A percentile compares a stretch with the other conserved stretches of the same genome.
These are phyloP conservation scores for Penicillium tannophilum DNA, from an alignment of 495 filamentous ascomycete genomes.

Conservation along the genomic window DNA sequence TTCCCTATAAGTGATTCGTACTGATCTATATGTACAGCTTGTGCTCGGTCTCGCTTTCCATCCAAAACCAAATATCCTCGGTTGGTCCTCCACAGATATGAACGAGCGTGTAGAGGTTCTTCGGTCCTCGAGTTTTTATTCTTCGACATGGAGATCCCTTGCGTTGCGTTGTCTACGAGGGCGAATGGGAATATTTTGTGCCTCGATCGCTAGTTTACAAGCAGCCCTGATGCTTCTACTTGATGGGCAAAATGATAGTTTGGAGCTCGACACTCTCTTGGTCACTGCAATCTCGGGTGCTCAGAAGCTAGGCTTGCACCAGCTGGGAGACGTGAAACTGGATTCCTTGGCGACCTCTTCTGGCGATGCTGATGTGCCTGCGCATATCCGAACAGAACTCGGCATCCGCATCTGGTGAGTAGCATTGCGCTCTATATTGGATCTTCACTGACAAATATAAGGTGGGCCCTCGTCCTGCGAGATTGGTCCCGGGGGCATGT, in stretches of 20 bases:
- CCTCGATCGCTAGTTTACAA: conserved; percentile 32
- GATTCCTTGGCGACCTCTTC: background rate
- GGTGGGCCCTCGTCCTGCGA: conserved; percentile 32
- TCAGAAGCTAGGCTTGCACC: conserved; percentile 31
- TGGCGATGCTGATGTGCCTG: background rate
- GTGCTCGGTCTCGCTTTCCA: conserved; percentile 19
- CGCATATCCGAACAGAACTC: conserved; percentile 17
- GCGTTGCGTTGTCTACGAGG: conserved; percentile 30
- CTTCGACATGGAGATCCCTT: conserved; percentile 28
- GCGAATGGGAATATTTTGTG: conserved; percentile 28
- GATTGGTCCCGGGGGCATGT: conserved; percentile 31
- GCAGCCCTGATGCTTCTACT: conserved; percentile 36
- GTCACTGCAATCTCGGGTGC: conserved; percentile 35
- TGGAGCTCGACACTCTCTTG: conserved; percentile 30
- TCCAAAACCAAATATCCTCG: conserved; percentile 8
- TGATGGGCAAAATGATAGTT: conserved; percentile 22
- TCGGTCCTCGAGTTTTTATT: conserved; percentile 7
- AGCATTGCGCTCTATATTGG: too few relatives aligned
- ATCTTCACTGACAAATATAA: conserved; percentile 4
- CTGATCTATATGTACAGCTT: conserved; percentile 11
- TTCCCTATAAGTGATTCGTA: background rate
- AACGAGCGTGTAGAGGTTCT: conserved; percentile 11
- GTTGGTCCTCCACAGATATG: background rate
- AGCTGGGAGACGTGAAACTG: conserved; percentile 25
- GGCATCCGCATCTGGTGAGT: conserved; percentile 22